Evolutionary conservation across 2,329 filamentous ascomycete genomes (phyloP).

Genomic region (Botrytis fragariae): DNA sequence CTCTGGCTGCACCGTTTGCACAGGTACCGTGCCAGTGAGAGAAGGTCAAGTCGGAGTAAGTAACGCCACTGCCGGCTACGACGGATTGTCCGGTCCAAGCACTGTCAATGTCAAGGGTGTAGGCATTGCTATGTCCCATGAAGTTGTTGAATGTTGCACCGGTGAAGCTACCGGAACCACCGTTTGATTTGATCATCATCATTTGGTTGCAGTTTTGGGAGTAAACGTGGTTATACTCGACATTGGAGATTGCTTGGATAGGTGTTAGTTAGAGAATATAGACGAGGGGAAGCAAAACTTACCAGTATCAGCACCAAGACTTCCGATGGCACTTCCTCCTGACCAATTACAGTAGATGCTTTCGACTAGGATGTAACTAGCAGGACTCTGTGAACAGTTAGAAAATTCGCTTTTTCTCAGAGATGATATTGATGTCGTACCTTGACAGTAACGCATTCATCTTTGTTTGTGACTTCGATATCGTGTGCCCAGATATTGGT

Average conservation of each 20-base stretch:
- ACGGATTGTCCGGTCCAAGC: constrained; percentile 49
- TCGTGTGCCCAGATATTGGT: constrained; percentile 58
- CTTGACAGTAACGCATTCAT: constrained; percentile 60
- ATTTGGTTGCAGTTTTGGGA: constrained; percentile 59
- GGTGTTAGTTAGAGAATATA: background rate
- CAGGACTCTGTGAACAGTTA: constrained; percentile 44
- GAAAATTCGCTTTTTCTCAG: background rate
- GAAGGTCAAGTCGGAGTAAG: constrained; percentile 51
- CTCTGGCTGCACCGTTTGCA: constrained; percentile 44
- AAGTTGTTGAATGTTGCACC: constrained; percentile 55
- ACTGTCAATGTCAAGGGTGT: constrained; percentile 55
- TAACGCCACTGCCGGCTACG: constrained; percentile 49
- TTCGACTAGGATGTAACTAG: constrained; percentile 57
- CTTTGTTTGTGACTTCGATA: constrained; percentile 60
- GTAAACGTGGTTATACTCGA: constrained; percentile 57
- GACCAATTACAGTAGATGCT: constrained; percentile 61
- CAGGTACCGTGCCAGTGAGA: constrained; percentile 55
- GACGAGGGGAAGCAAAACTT: background rate
- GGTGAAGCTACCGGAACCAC: constrained; percentile 52
- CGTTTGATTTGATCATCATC: constrained; percentile 61
- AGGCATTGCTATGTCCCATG: constrained; percentile 58
- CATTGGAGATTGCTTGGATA: constrained; percentile 46
- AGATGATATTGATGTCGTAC: background rate
- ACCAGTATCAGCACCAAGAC: constrained; percentile 47
- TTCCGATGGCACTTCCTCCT: constrained; percentile 58